Evolutionary conservation across 257 asterid genomes (phyloP), one percentile per base, ranked within the genome.

Genomic region (Solanum ahanhuiri): DNA sequence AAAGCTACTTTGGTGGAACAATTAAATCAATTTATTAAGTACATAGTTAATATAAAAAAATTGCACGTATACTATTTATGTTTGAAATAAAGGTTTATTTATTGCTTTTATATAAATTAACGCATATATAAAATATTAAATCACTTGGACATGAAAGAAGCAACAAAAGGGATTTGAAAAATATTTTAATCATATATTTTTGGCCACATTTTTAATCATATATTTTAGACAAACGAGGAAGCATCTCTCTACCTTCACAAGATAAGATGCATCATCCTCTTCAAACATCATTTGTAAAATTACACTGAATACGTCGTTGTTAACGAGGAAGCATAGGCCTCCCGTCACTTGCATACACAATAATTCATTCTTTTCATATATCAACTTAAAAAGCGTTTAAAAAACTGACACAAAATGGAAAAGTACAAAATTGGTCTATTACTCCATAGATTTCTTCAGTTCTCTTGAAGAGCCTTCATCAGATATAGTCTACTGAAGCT

Each of bases 391-490:
- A 41, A 15, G 75, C 28, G 39, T 77, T 4, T 41, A 76, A 76
- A 41, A 39, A 76, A 76, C 83, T 31, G 63, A 41, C 23, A 41
- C 23, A 76, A 23, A 23, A 77, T 77, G 22, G 83, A 7, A 10
- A 70, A 33, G 34, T 75, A 75, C 58, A 75, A 75, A 76, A 76
- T 76, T 77, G 39, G 39, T 9, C 63, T 37, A 3, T 12, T 37
- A 23, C 37, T 77, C 35, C 64, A 77, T 77, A 77, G 64, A 77
- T 77, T 43, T 77, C 83, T 22, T 77, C 83, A 77, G 64, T 77
- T 77, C 64, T 95, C 99, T 39, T 94, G 97, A 84, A 95, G 96
- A 76, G 98, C 98, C 92, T 97, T 97, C 98, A 90, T 92, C 90
- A 94, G 90, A 87, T 95, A 94, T 51, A 95, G 89, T 71, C 94